Base-by-base conservation (phyloP, 2,329 filamentous ascomycete species). In the Tolypocladium sp. region DNA sequence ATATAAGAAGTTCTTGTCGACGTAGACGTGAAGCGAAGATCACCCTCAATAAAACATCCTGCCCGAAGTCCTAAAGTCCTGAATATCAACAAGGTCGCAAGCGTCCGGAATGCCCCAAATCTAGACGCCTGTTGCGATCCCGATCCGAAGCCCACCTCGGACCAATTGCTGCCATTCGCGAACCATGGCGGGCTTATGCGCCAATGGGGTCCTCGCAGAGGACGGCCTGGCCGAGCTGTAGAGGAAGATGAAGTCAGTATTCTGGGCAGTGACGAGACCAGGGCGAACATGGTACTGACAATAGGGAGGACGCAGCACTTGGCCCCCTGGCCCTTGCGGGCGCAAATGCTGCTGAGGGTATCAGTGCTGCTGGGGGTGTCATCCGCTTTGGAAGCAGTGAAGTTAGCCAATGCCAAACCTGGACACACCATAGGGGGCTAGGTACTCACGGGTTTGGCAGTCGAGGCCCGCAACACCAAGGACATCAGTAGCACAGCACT, bases 401-500 rank as follows among this genome's bases (percentile, higher is more conserved):
- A n/a, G 30, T 52, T 35, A 52, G 49, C 20, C 20, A 2, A 35
- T 12, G 30, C 15, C 7, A 7, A 22, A 49, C 12, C 20, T 4
- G 20, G 3, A 52, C 49, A 35, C 17, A 22, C 10, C 25, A 3
- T 0, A 17, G 17, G 30, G 49, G 20, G 22, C 10, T 2, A 10
- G 33, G 15, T 22, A 40, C 62, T 58, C 33, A 63, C 63, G 63
- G 7, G 57, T 33, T 3, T 58, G 4, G 58, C 63, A 64, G 58
- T 66, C 55, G 4, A 65, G 58, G 42, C 60, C 58, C 15, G 56
- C 42, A 12, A 62, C 2, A 6, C 61, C 60, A 17, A 62, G 58
- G 33, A 65, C 10, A 33, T 62, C 62, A 12, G 55, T 15, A 37
- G 53, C 60, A 22, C 64, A 61, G 63, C 64, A 66, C 57, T 60